Evolutionary conservation across 176 grass and related monocot species (phyloP), one percentile per base, ranked within the genome.

Genomic region (Phyllostachys edulis): DNA sequence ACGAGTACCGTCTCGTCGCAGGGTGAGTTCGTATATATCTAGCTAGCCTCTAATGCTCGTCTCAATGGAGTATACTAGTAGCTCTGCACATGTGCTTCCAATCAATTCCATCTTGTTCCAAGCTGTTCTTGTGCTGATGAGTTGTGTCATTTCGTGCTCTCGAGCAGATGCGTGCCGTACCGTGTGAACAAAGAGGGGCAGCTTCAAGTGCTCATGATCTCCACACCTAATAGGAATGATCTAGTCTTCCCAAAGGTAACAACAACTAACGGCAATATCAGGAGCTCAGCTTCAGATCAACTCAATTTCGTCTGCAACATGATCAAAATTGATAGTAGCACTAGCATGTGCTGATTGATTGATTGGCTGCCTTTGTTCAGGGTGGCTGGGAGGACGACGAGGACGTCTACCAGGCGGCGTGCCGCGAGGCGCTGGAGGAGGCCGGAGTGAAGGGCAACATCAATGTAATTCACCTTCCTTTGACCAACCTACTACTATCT

Each of bases 331-430:
- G 29, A 3, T 36, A 27, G 1, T 24, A 12, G 20, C 16, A n/a
- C 6, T 17, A 63, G 5, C 45, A 38, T 39, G 68, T 29, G 4
- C 60, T 68, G 16, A 27, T 54, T 62, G 34, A 62, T 27, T 39
- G 49, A 36, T 55, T 9, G 14, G 46, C n/a, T 42, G 27, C 9
- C 26, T 10, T 71, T 78, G 20, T 9, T 9, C 73, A 97, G 95
- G 95, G 95, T 21, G 95, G 95, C 51, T 94, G 95, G 92, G 95
- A 94, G 81, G 81, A 89, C 73, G 93, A 98, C 83, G 96, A 98
- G 87, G 94, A 90, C 79, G 90, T 93, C 38, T 49, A 86, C 78
- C 77, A 98, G 87, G 96, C 96, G 50, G 96, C 96, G 1, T 84
- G 91, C 71, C 87, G 96, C 34, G 96, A 98, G 88, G 87, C 89